Percentiles rank a stretch among this genome's conserved stretches.
Conservation (phyloP, 1,284 basidiomycete genomes). For the Leccinum variabile region DNA sequence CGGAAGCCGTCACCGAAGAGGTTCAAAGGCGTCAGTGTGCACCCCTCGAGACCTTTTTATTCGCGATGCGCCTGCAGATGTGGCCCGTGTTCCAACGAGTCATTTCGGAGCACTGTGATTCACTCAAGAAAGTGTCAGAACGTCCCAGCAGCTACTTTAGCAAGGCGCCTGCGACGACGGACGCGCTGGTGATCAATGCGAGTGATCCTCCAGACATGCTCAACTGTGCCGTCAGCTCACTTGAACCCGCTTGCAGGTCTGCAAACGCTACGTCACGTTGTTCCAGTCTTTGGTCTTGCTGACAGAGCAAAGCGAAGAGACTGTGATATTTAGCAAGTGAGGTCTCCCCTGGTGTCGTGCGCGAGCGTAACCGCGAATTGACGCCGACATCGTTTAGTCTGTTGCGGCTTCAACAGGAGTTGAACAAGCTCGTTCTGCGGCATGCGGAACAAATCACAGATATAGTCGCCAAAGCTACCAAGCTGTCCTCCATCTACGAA, state of each 20-base stretch:
- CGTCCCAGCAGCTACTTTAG: slow-evolving; percentile 64
- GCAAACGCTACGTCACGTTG: slow-evolving; percentile 70
- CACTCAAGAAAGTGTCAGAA: slow-evolving; percentile 79
- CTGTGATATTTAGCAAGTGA: slow-evolving; percentile 93
- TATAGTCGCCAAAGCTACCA: slow-evolving; percentile 60
- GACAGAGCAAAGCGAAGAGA: slow-evolving; percentile 83
- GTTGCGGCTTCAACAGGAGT: slow-evolving; percentile 80
- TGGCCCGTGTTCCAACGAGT: slow-evolving; percentile 91
- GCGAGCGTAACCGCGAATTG: background rate
- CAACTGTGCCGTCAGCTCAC: slow-evolving; percentile 4
- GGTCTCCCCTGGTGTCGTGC: slow-evolving; percentile 18
- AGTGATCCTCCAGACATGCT: slow-evolving; percentile 26
- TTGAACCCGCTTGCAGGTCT: slow-evolving; percentile 37
- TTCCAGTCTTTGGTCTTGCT: slow-evolving; percentile 81
- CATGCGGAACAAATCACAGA: slow-evolving; percentile 74
- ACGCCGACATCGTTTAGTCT: slow-evolving; percentile 49
- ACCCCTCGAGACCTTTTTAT: slow-evolving; percentile 79
- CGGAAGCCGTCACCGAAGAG: slow-evolving; percentile 73
- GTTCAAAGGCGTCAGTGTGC: slow-evolving; percentile 74
- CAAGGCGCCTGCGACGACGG: slow-evolving; percentile 63
- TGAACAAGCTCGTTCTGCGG: slow-evolving; percentile 74
- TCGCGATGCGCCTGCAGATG: slow-evolving; percentile 76
- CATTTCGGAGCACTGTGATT: slow-evolving; percentile 82
- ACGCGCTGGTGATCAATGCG: slow-evolving; percentile 63
- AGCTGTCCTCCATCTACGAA: slow-evolving; percentile 75